Evolutionary conservation across 805 yeast species (phyloP), one percentile per base, ranked within the genome.

Genomic region (Zygoascus tannicola): DNA sequence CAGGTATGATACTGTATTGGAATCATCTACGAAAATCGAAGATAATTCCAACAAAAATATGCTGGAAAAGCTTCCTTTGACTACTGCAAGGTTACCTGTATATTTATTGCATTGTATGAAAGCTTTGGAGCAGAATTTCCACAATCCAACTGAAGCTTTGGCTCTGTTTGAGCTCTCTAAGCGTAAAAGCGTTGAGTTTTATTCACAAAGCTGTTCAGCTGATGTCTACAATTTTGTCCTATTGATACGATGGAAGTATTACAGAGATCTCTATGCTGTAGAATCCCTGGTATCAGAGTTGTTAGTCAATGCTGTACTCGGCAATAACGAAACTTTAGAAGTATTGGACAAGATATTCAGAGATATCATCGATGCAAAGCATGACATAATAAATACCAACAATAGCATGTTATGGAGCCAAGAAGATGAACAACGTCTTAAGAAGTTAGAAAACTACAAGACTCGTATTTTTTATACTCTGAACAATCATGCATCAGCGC

Each of bases 231-330:
- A 67, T 50, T 52, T 56, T 32, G 59, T 66, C 36, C 49, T 70
- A 14, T 44, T 50, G 33, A 51, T 68, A 5, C 46, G 59, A n/a
- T 70, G 74, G 74, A 52, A 61, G 22, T 52, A 52, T 38, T 67
- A 58, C 51, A 59, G 63, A 32, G 71, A 68, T 44, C 47, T 69
- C 23, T 55, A 54, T 22, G 53, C 58, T 3, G 59, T 67, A n/a
- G 58, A 61, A 20, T 50, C 53, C 12, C 47, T 66, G 15, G 54
- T 66, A n/a, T 60, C 65, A 15, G 74, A 70, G 44, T 58, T 70
- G 55, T 61, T 59, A 14, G 64, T 66, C 42, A 68, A 70, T 47
- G 73, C 69, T 4, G 60, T 70, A 8, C 57, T 58, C 28, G 64
- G 68, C 3, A 58, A 64, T 42, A 41, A 56, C 3, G 58, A 53